Percentiles rank a stretch among this genome's conserved stretches.
Evolutionary conservation across 2,329 filamentous ascomycete species (phyloP).

Genomic region (Phaeosphaeria sp.): DNA sequence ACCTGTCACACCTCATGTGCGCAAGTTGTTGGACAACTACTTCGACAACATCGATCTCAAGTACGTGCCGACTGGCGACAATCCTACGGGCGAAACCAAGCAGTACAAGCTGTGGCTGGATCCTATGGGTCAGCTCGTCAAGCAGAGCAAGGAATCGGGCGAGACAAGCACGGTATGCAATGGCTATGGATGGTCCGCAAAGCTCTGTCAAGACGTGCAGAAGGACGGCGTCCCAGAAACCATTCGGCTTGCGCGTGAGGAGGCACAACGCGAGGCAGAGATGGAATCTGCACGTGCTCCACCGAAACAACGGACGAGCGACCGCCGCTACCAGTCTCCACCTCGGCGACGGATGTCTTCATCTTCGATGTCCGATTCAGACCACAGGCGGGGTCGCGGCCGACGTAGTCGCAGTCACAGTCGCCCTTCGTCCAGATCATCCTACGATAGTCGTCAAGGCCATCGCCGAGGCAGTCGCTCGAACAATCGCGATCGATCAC

Average conservation of each 20-base stretch:
- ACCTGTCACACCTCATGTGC: slow-evolving; percentile 71
- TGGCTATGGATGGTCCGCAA: slow-evolving; percentile 87
- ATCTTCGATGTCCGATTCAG: slow-evolving; percentile 21
- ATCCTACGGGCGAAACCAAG: slow-evolving; percentile 33
- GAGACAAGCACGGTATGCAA: slow-evolving; percentile 71
- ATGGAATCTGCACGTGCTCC: slow-evolving; percentile 4
- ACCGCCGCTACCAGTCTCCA: slow-evolving; percentile 14
- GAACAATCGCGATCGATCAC: slow-evolving; percentile 16
- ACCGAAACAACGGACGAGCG: slow-evolving; percentile 13
- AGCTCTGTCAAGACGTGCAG: slow-evolving; percentile 84
- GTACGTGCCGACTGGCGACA: slow-evolving; percentile 57
- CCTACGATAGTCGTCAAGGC: slow-evolving; percentile 15
- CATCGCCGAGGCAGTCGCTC: slow-evolving; percentile 15
- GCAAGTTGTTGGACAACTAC: slow-evolving; percentile 70
- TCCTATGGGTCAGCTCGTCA: slow-evolving; percentile 73
- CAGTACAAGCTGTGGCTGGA: slow-evolving; percentile 65
- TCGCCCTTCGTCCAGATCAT: slow-evolving; percentile 21
- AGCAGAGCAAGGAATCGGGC: slow-evolving; percentile 71
- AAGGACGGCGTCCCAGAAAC: slow-evolving; percentile 31
- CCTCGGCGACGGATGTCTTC: slow-evolving; percentile 20
- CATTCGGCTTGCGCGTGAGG: slow-evolving; percentile 29
- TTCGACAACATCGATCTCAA: slow-evolving; percentile 66
- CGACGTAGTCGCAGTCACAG: slow-evolving; percentile 19
- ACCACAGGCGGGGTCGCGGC: slow-evolving; percentile 15
- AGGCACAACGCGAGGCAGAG: slow-evolving; percentile 22